A percentile compares a stretch with the other conserved stretches of the same genome.
phyloP scores from a whole-genome alignment of 2,329 filamentous ascomycete species.

The Thelonectria discophora region DNA sequence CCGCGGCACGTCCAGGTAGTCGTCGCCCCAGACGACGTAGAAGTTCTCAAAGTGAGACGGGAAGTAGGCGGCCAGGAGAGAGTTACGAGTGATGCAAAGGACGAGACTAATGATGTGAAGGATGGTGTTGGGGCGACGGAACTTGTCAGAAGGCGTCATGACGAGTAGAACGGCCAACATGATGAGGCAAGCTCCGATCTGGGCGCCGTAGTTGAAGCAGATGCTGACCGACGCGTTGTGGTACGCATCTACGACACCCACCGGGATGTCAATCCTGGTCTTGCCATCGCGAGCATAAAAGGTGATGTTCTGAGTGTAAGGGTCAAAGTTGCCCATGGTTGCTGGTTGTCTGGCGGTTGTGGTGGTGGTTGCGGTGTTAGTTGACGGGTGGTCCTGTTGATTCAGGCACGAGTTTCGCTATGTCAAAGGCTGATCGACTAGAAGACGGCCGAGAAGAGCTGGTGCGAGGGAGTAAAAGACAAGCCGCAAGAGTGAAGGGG shows the following conservation, averaged over 20 bases:
- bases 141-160: slow-evolving; percentile 72
- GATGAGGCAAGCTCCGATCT: slow-evolving; percentile 73
- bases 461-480: background rate
- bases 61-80: slow-evolving; percentile 67
- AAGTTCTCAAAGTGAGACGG: slow-evolving; percentile 68
- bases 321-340: slow-evolving; percentile 46
- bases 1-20: slow-evolving; percentile 59
- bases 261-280: slow-evolving; percentile 45
- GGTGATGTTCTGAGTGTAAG: slow-evolving; percentile 48
- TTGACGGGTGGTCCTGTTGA: background rate
- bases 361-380: background rate
- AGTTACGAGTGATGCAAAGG: slow-evolving; percentile 67
- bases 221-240: slow-evolving; percentile 48
- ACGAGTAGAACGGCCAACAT: slow-evolving; percentile 72
- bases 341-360: background rate
- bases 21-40: slow-evolving; percentile 66
- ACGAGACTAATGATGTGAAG: slow-evolving; percentile 70
- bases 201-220: slow-evolving; percentile 72
- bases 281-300: slow-evolving; percentile 47
- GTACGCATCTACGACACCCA: slow-evolving; percentile 46
- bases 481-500: background rate
- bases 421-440: background rate
- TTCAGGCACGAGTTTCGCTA: background rate
- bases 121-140: slow-evolving; percentile 69
- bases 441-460: background rate